Evolutionary conservation across 805 yeast species (phyloP).

Genomic region (Diddensiella transvaalensis): DNA sequence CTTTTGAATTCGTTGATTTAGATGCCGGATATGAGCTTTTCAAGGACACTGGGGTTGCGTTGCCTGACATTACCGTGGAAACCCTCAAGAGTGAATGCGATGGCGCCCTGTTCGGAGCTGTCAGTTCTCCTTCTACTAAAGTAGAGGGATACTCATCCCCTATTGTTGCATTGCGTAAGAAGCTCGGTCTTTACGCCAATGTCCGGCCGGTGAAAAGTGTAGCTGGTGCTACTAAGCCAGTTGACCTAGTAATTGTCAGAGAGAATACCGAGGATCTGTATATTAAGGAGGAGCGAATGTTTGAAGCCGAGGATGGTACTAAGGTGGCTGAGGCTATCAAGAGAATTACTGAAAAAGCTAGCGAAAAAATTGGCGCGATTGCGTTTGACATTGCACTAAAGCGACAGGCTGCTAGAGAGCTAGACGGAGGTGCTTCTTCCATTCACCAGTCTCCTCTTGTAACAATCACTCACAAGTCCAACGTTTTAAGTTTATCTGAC

Average conservation of each 20-base stretch:
- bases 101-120: conserved; percentile 98
- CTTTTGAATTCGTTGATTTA: conserved; percentile 81
- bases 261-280: conserved; percentile 98
- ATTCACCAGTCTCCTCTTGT: conserved; percentile 60
- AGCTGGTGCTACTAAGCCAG: conserved; percentile 78
- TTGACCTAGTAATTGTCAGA: conserved; percentile 96
- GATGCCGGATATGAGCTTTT: conserved; percentile 95
- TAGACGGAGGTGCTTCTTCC: conserved; percentile 31
- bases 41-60: conserved; percentile 90
- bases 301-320: conserved; percentile 72
- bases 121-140: conserved; percentile 85
- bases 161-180: conserved; percentile 96
- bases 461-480: conserved; percentile 95
- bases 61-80: conserved; percentile 88
- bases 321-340: conserved; percentile 96
- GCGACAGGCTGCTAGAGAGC: conserved; percentile 74
- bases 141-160: conserved; percentile 98
- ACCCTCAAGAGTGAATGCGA: conserved; percentile 77
- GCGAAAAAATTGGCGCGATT: conserved; percentile 79
- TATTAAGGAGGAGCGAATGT: conserved; percentile 85
- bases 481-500: conserved; percentile 87
- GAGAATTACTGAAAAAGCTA: conserved; percentile 87
- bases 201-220: conserved; percentile 97
- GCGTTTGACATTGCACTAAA: conserved; percentile 91
- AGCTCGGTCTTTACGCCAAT: conserved; percentile 90